Base-by-base conservation (phyloP, 2,329 filamentous ascomycete species). In the Calonectria montana region DNA sequence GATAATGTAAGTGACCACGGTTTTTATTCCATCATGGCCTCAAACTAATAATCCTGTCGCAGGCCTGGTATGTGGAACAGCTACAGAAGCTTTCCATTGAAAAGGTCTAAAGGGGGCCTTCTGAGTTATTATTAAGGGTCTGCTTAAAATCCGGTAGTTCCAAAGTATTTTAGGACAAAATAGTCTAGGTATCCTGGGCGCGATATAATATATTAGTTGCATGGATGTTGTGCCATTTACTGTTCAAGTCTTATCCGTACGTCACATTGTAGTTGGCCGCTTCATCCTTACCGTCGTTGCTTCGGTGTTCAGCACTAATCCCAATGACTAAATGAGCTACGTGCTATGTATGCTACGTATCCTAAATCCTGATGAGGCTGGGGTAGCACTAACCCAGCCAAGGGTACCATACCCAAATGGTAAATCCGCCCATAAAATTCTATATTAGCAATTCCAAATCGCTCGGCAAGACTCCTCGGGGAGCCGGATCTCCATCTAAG, bases 401-500 rank as follows among this genome's bases (percentile, higher is more conserved):
- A 31, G 31, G 10, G 48, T 29, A 31, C 25, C 23, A 53, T 10
- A 12, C 31, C 31, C 31, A n/a, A 16, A 27, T 16, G 25, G 15
- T 31, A 9, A 21, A 35, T 53, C 18, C 27, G 18, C 18, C 23
- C 27, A 53, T 53, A 25, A 53, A 29, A 5, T n/a, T 31, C 12
- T 15, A 53, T 53, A 53, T 31, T 53, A 18, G 25, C 27, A 35
- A 31, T 53, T 35, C 13, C 27, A 53, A 35, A 27, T 13, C 4
- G 16, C 15, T n/a, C 48, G 39, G 39, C 39, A 41, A 29, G 9
- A 2, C n/a, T 15, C 9, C 9, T 12, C 45, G 35, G 13, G 39
- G 68, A 67, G 55, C 73, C 73, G 73, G 77, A 50, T 43, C 64
- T 77, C 75, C 73, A 73, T 74, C 70, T 27, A 47, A 71, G 68